Evolutionary conservation across 768 basidiomycete genomes (phyloP), one percentile per base, ranked within the genome.

Genomic region (Galerina sulciceps): DNA sequence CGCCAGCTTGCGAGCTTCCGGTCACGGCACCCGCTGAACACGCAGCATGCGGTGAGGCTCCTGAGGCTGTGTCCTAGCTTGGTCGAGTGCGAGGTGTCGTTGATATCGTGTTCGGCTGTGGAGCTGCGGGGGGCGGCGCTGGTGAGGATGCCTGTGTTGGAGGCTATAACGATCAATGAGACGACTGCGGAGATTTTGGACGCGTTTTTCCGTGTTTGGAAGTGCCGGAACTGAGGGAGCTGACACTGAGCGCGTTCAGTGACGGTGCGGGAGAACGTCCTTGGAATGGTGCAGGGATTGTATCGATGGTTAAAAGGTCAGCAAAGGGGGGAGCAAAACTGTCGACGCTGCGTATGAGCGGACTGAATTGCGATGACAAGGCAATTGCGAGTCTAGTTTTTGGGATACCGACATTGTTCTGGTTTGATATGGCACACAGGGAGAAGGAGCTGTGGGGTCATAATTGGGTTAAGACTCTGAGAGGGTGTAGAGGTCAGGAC

Each of bases 51-150:
- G 20, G 34, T 52, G 41, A 37, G 47, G 23, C 20, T 58, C 34
- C 45, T 58, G 17, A 51, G 34, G 41, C 42, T 41, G 37, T 58
- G 57, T 43, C 50, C 57, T 11, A 58, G 53, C 51, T 31, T 58
- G 50, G 57, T 46, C 31, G 35, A 53, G 6, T 58, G 50, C 46
- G 57, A 58, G 43, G 45, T 58, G 6, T 31, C 43, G 8, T 49
- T 58, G 10, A 47, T 36, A 11, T 43, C 42, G 34, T 58, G 42
- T 15, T 48, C 57, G 2, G 10, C 42, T 3, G 38, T 42, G 26
- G 56, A 49, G 17, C 37, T 26, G 43, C 31, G 37, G 13, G 44
- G 43, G 35, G 40, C 35, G 35, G 40, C 35, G 44, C 52, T 34
- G 17, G 36, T 53, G 11, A 41, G 49, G 6, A 41, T 52, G 43